Evolutionary conservation across 305 asterid genomes (phyloP), one percentile per base, ranked within the genome.

Genomic region (Fraxinus paxiana): DNA sequence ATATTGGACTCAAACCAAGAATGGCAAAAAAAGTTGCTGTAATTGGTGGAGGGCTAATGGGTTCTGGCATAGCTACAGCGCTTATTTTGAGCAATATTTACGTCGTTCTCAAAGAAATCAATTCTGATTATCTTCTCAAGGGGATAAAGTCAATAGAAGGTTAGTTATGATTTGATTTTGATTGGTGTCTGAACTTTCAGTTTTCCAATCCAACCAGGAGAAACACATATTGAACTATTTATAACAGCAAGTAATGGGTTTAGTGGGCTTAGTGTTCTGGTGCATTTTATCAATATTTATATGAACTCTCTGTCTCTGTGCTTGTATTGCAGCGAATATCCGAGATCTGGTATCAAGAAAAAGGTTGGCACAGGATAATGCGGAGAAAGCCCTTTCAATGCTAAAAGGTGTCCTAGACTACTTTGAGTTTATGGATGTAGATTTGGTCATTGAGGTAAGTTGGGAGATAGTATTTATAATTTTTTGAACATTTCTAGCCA

Each of bases 41-140:
- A 24, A 91, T 96, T 81, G 99, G 99, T 83, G 99, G 98, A 87
- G 99, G 99, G 75, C 86, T 96, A 80, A 96, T 92, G 98, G 99
- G 99, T 85, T 92, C 99, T 67, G 99, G 98, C 82, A 96, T 96
- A 83, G 97, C 98, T 72, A 94, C 99, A 74, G 91, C 98, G 34
- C 87, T 96, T 73, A 82, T 96, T 82, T 83, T 91, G 96, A 85
- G 89, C 79, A 82, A 86, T 83, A 83, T 89, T 61, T 80, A 77
- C 34, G 98, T 94, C 51, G 79, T 92, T 87, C 92, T 96, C 82
- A 96, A 96, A 89, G 98, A 96, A 84, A 88, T 94, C 83, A 94
- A 87, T 86, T 85, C 93, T 28, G 95, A 96, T 84, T 92, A 90
- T 88, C 96, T 96, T 80, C 93, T 76, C 80, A 93, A 90, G 88